These are phyloP conservation scores for Digitaria exilis DNA, from an alignment of 202 grass and related monocot genomes.

Conservation along the genomic window DNA sequence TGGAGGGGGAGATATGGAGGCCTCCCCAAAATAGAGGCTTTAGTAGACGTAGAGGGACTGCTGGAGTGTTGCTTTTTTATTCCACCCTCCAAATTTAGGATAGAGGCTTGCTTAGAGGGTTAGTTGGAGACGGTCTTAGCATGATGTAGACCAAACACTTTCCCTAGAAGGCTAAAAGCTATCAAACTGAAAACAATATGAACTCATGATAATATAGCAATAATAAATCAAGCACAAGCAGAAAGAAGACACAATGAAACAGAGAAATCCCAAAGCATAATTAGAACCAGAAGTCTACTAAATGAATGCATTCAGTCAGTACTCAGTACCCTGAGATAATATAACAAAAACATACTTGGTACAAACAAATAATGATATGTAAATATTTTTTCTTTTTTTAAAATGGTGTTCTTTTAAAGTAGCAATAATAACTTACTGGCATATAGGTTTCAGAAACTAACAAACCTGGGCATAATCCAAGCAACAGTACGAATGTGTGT, in stretches of 20 bases:
- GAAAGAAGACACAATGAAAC: neutral
- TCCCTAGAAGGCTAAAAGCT: constrained; percentile 5
- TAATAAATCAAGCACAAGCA: constrained; percentile 19
- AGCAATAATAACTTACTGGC: constrained; percentile 23
- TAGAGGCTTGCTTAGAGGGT: no score
- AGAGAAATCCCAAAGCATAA: neutral
- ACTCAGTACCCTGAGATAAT: neutral
- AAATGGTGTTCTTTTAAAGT: neutral
- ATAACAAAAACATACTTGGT: neutral
- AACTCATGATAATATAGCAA: constrained; percentile 24
- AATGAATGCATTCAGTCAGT: neutral
- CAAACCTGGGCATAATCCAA: constrained; percentile 97
- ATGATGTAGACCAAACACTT: neutral
- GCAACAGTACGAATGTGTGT: constrained; percentile 98
- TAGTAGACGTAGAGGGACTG: no score
- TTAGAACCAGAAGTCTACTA: neutral
- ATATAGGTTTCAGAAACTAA: neutral
- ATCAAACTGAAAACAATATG: neutral
- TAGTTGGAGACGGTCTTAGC: no score
- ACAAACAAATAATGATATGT: neutral
- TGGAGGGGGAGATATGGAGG: no score
- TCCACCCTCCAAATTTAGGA: no score
- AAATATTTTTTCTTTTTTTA: neutral
- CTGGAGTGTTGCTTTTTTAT: no score
- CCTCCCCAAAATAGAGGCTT: no score